Percentiles rank a stretch among this genome's conserved stretches.
Conservation (phyloP, 148 eudicot genomes). For the Vaccinium corymbosum region DNA sequence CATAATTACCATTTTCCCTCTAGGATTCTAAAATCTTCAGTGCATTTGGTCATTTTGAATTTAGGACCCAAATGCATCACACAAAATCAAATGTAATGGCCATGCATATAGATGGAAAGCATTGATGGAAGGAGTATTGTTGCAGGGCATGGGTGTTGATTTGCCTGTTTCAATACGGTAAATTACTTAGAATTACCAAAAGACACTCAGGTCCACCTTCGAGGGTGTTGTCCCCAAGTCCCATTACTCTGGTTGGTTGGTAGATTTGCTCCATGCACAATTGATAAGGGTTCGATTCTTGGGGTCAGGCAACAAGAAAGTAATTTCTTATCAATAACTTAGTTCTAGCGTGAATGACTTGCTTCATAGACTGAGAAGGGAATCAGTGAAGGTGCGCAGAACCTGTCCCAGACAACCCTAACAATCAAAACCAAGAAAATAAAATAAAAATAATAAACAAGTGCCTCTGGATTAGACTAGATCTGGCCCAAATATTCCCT, state of each 20-base stretch:
- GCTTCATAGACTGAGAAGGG: too few relatives aligned
- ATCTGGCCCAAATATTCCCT: neutral
- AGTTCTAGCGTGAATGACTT: too few relatives aligned
- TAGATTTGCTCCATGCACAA: too few relatives aligned
- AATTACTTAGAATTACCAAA: neutral
- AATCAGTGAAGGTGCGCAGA: too few relatives aligned
- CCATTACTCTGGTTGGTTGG: neutral
- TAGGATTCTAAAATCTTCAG: constrained; percentile 12
- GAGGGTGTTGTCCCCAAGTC: neutral
- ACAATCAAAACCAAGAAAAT: too few relatives aligned
- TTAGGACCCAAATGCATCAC: neutral
- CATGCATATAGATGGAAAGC: neutral
- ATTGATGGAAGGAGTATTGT: constrained; percentile 4
- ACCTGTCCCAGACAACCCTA: too few relatives aligned
- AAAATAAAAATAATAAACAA: neutral
- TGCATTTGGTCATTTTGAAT: neutral
- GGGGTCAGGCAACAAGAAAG: too few relatives aligned
- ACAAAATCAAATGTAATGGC: neutral
- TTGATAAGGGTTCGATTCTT: too few relatives aligned
- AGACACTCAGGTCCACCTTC: neutral
- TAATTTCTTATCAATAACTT: too few relatives aligned
- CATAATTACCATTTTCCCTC: constrained; percentile 9
- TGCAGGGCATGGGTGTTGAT: neutral
- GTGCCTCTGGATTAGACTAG: neutral
- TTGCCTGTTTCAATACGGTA: neutral